Conservation (phyloP, 73 alveolate species). For the Halteria grandinella region DNA sequence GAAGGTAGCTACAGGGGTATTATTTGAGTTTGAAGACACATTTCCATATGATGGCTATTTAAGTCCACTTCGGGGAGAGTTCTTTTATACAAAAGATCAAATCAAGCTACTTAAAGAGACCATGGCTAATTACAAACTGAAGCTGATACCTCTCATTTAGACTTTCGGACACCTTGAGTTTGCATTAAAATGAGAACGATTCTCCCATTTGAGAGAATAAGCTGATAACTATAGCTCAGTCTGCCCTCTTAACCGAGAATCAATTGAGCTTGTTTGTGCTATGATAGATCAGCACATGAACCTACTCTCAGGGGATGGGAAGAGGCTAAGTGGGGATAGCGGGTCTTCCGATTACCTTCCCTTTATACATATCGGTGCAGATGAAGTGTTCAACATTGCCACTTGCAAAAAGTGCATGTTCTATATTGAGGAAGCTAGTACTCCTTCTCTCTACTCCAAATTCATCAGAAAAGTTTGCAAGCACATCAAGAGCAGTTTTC, state of each 20-base stretch:
- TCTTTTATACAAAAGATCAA: constrained; percentile 26
- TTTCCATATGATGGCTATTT: constrained; percentile 39
- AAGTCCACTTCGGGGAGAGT: not conserved
- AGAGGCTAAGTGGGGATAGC: not conserved
- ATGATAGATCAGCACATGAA: constrained; percentile 26
- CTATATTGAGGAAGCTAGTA: constrained; percentile 14
- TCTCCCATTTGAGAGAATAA: constrained; percentile 23
- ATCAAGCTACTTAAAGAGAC: not conserved
- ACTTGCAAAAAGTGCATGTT: constrained; percentile 16
- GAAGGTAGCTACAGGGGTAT: constrained; percentile 25
- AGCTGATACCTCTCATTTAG: constrained; percentile 17
- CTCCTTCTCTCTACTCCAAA: not conserved
- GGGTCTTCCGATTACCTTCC: constrained; percentile 5
- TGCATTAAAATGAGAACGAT: constrained; percentile 16
- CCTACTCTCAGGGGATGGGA: constrained; percentile 2
- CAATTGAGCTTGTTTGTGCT: not conserved
- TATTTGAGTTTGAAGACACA: constrained; percentile 44
- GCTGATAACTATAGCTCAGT: not conserved
- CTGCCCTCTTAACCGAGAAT: constrained; percentile 33
- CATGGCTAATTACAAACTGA: not conserved
- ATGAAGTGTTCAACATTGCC: constrained; percentile 46
- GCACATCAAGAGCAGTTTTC: not conserved
- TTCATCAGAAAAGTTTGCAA: constrained; percentile 21
- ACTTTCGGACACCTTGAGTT: constrained; percentile 48
- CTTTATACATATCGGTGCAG: constrained; percentile 34